Evolutionary conservation across 768 basidiomycete species (phyloP), one percentile per base, ranked within the genome.

Genomic region (Russula sp.): DNA sequence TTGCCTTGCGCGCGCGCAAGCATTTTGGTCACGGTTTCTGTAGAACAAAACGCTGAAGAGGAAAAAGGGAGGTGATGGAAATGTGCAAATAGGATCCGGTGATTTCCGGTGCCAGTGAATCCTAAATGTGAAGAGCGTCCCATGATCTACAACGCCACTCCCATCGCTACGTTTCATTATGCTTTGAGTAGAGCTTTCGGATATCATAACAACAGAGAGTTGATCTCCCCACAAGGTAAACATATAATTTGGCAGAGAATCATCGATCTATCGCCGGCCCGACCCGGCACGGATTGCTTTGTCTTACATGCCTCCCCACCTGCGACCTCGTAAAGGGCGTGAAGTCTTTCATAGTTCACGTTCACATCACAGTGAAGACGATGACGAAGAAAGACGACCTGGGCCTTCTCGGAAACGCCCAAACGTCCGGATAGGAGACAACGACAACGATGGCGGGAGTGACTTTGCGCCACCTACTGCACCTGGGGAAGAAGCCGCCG

Each of bases 321-420:
- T 87, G 46, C 80, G 85, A 22, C 78, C 81, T 20, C 77, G 87
- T 56, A 82, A 78, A 56, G 73, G 77, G 22, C 77, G 75, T 47
- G 77, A 76, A 36, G 82, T 29, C 25, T 68, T 88, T 88, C 72
- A 73, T 29, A 29, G 25, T 29, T 29, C 76, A 0, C 64, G 67
- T 25, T 64, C 80, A 22, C 71, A 74, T 38, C 74, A 68, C 4
- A 60, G 72, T 36, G 77, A 71, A 1, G 66, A 67, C 25, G 73
- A 67, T 32, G 73, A 76, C 20, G 72, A 72, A 42, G 65, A 53
- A 7, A 69, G 69, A 8, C 68, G 65, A 7, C 74, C 75, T 3
- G 79, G 77, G 1, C 78, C 79, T 18, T 81, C 83, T 5, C 69
- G 53, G 11, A 45, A 46, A n/a, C 55, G 65, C 1, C 46, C 59